Evolutionary conservation across 108 stramenopile genomes (phyloP).

Genomic region (Craspedostauros australis): DNA sequence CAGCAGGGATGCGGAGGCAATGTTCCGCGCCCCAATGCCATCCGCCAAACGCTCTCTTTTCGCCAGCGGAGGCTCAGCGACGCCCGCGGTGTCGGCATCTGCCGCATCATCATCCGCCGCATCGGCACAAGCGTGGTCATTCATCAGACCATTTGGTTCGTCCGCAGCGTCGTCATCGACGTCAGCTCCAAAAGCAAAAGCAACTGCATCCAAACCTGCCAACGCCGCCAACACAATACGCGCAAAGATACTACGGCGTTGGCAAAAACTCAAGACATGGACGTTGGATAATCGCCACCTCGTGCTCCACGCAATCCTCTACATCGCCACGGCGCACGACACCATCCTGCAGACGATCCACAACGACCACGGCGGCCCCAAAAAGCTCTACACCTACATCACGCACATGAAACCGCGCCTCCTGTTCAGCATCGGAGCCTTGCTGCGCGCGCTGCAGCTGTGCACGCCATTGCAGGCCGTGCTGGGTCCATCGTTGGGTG

Average conservation of each 20-base stretch:
- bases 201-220: too few relatives aligned
- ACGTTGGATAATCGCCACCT: not conserved
- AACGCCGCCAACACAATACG: not conserved
- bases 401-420: not conserved
- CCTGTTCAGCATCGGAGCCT: not conserved
- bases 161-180: not conserved
- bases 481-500: not conserved
- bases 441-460: not conserved
- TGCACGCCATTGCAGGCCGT: not conserved
- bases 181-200: conserved; percentile 3
- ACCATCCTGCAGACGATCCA: too few relatives aligned
- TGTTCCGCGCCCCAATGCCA: too few relatives aligned
- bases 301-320: too few relatives aligned
- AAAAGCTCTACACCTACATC: too few relatives aligned
- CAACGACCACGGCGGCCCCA: too few relatives aligned
- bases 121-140: not conserved
- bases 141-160: not conserved
- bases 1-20: not conserved
- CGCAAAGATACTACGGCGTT: not conserved
- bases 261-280: too few relatives aligned
- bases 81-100: not conserved
- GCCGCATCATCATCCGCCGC: not conserved
- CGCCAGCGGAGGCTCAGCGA: too few relatives aligned
- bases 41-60: too few relatives aligned
- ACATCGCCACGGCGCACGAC: too few relatives aligned